These are phyloP conservation scores for Globisporangium paddicum DNA, from an alignment of 352 stramenopile species.

Conservation along the genomic window DNA sequence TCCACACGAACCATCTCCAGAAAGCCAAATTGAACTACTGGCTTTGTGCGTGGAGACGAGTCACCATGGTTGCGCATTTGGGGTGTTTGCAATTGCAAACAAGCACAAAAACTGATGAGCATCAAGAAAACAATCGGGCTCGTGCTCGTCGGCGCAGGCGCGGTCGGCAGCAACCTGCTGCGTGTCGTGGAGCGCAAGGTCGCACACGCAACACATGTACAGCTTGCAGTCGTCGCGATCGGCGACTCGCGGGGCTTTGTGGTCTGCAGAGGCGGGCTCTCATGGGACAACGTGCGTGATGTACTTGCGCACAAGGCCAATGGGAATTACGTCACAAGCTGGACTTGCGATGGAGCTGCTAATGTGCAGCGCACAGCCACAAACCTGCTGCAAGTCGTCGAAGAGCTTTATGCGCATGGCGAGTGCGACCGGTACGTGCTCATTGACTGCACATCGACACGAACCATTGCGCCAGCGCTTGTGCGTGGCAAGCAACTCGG, in stretches of 20 bases:
- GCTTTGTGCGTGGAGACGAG: constrained; percentile 2
- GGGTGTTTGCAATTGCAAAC: not conserved
- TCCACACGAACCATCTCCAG: constrained; percentile 1
- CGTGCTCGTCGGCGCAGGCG: constrained; percentile 21
- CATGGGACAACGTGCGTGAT: not conserved
- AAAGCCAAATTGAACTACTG: not conserved
- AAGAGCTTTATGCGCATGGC: constrained; percentile 7
- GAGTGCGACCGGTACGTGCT: constrained; percentile 17
- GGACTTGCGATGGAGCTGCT: not conserved
- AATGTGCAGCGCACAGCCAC: not conserved
- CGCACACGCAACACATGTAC: not conserved
- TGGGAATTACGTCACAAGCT: not conserved
- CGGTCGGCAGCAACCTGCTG: constrained; percentile 19
- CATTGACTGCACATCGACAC: constrained; percentile 26
- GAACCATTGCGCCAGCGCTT: constrained; percentile 14
- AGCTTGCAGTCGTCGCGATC: constrained; percentile 20
- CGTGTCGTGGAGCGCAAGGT: constrained; percentile 18
- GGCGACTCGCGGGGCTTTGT: constrained; percentile 24
- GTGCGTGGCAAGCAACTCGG: constrained; percentile 16
- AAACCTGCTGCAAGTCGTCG: constrained; percentile 4
- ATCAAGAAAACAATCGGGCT: constrained; percentile 11
- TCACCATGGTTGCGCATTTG: not conserved
- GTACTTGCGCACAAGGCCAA: constrained; percentile 5
- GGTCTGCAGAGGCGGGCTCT: not conserved
- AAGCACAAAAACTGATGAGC: not conserved